Percentiles rank a stretch among this genome's conserved stretches.
Conservation (phyloP, 805 yeast genomes). For the Pichia nakasei region DNA sequence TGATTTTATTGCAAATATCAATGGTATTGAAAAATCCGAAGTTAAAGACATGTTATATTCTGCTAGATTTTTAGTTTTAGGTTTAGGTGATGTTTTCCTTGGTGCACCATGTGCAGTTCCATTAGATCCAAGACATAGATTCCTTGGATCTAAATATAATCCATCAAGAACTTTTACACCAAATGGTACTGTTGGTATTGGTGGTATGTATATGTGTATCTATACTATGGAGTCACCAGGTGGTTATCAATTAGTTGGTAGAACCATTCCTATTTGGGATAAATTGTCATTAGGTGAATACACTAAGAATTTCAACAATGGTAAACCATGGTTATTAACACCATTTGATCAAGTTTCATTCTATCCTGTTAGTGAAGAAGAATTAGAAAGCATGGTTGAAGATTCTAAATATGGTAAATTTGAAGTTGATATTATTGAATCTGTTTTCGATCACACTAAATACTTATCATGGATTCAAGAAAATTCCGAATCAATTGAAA, state of each 20-base stretch:
- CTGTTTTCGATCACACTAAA: conserved; percentile 73
- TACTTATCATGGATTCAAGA: conserved; percentile 73
- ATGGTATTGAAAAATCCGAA: conserved; percentile 66
- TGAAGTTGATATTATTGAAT: conserved; percentile 62
- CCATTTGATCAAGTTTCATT: conserved; percentile 94
- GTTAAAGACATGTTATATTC: conserved; percentile 80
- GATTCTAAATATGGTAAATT: conserved; percentile 77
- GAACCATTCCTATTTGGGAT: conserved; percentile 98
- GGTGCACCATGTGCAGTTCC: conserved; percentile 99
- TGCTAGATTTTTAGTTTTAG: conserved; percentile 87
- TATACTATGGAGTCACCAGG: conserved; percentile 98
- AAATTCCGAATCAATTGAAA: conserved; percentile 63
- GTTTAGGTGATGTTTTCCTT: conserved; percentile 92
- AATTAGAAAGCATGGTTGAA: conserved; percentile 61
- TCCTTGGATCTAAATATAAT: conserved; percentile 88
- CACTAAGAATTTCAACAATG: conserved; percentile 32
- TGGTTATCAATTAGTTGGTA: conserved; percentile 93
- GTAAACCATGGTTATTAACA: conserved; percentile 79
- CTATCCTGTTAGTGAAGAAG: conserved; percentile 83
- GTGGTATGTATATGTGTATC: conserved; percentile 98
- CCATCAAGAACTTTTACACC: conserved; percentile 96
- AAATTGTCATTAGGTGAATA: conserved; percentile 72
- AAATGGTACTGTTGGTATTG: conserved; percentile 95
- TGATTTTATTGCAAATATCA: conserved; percentile 86
- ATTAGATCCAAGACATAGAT: conserved; percentile 89